phyloP scores from a whole-genome alignment of 2,329 filamentous ascomycete species.

The Fusarium heterosporum region DNA sequence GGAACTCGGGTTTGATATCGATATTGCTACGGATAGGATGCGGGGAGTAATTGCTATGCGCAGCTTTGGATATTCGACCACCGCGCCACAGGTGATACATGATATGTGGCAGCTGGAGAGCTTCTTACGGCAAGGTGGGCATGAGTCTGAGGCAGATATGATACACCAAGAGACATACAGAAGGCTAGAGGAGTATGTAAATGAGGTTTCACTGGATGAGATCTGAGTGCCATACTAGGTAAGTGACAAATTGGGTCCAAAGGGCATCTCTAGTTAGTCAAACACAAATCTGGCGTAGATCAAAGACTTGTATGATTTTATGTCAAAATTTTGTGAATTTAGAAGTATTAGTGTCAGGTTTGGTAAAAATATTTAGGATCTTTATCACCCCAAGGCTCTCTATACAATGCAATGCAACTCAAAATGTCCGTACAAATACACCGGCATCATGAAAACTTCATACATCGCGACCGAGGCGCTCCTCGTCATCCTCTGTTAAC shows the following conservation, averaged over 20 bases:
- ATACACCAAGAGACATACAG: constrained; percentile 13
- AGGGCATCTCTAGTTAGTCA: too few species aligned
- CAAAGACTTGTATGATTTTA: background rate
- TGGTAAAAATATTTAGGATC: background rate
- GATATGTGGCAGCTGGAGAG: constrained; percentile 23
- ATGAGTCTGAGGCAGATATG: background rate
- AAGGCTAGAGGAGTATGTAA: constrained; percentile 18
- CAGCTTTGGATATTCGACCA: constrained; percentile 12
- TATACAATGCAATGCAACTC: constrained; percentile 15
- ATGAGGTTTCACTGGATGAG: constrained; percentile 1
- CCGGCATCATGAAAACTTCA: constrained; percentile 49
- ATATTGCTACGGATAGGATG: constrained; percentile 21
- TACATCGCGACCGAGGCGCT: constrained; percentile 78
- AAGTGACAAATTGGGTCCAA: background rate
- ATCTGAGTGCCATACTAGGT: background rate
- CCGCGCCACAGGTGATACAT: constrained; percentile 15
- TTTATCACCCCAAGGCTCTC: background rate
- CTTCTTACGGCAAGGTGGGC: background rate
- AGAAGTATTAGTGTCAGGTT: background rate
- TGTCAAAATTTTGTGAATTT: background rate
- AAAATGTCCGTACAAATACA: constrained; percentile 34
- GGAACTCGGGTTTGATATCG: background rate
- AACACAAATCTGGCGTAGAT: too few species aligned
- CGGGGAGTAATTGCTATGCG: constrained; percentile 7
- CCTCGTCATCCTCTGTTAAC: constrained; percentile 78